Base-by-base conservation (phyloP, 805 yeast genomes). In the Wickerhamomyces chaumierensis region DNA sequence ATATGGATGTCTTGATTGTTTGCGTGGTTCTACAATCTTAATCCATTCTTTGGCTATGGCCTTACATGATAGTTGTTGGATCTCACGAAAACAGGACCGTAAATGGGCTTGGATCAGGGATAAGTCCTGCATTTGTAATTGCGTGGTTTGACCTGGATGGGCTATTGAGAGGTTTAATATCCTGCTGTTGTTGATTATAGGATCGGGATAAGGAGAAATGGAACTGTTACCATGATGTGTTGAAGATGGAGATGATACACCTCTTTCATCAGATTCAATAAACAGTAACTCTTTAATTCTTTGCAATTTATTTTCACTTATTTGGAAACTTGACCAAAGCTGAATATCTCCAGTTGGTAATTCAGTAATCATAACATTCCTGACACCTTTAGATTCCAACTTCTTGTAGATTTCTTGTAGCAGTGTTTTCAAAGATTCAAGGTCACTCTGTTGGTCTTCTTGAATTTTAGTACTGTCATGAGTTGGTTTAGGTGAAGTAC, bases 11-110 rank as follows among this genome's bases (percentile, higher is more conserved):
- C 60, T 57, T 1, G 78, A 64, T 55, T 80, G 85, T 44, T 81
- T 81, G 39, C 58, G 64, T 2, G 90, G 88, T 49, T 79, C 86
- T 14, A 79, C 62, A 1, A 62, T 55, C 47, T 68, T 71, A 34
- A 82, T 78, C 86, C 87, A 81, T 11, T 68, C 62, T 51, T 80
- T 81, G 6, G 83, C 78, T 8, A 82, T 56, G 4, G 61, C 46
- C 43, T 79, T 80, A 53, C 92, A 82, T 1, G 66, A 60, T 1
- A 66, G 48, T 46, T 78, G 84, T 47, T 48, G 46, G 2, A 51
- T 20, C 17, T 43, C 45, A 7, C 36, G 33, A 15, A 51, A 41
- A 27, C 52, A 51, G 1, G 36, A 15, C 2, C 42, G 38, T 14
- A 48, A 15, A 20, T 48, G 48, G 4, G 7, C 14, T 8, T 25